A percentile compares a stretch with the other conserved stretches of the same genome.
Evolutionary conservation across 805 yeast genomes (phyloP).

Genomic region (Schizosaccharomyces cryophilus): DNA sequence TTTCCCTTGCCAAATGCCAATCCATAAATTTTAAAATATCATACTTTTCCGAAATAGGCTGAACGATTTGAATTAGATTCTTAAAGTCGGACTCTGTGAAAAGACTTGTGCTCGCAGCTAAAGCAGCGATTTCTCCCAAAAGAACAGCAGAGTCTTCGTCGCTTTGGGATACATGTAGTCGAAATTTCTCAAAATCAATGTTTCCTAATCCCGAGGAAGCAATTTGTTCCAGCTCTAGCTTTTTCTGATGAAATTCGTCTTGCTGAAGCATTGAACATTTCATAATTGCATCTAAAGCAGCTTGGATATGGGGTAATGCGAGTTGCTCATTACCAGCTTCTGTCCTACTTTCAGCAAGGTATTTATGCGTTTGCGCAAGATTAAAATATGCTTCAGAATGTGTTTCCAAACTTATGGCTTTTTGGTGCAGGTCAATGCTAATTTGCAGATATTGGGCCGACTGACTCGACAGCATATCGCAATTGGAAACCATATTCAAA

Average conservation of each 20-base stretch:
- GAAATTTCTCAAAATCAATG: too few relatives aligned
- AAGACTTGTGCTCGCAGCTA: neutral
- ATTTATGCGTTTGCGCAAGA: neutral
- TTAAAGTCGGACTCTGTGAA: neutral
- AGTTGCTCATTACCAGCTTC: neutral
- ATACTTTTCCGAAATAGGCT: neutral
- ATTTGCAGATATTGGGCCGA: neutral
- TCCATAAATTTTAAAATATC: neutral
- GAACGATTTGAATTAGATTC: neutral
- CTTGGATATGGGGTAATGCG: neutral
- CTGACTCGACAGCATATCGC: neutral
- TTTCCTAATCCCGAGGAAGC: too few relatives aligned
- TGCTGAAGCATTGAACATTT: neutral
- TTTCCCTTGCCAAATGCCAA: neutral
- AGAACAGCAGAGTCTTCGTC: neutral
- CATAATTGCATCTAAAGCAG: neutral
- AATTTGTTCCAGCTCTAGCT: too few relatives aligned
- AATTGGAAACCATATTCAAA: neutral
- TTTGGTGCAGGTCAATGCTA: neutral
- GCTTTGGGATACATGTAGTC: neutral
- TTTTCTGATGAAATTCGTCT: neutral
- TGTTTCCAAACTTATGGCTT: neutral
- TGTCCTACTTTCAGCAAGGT: neutral
- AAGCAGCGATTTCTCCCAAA: neutral
- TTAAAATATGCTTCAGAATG: neutral